Percentiles rank a stretch among this genome's conserved stretches.
phyloP scores from a whole-genome alignment of 2,329 filamentous ascomycete species.

The Nectriaceae sp. region DNA sequence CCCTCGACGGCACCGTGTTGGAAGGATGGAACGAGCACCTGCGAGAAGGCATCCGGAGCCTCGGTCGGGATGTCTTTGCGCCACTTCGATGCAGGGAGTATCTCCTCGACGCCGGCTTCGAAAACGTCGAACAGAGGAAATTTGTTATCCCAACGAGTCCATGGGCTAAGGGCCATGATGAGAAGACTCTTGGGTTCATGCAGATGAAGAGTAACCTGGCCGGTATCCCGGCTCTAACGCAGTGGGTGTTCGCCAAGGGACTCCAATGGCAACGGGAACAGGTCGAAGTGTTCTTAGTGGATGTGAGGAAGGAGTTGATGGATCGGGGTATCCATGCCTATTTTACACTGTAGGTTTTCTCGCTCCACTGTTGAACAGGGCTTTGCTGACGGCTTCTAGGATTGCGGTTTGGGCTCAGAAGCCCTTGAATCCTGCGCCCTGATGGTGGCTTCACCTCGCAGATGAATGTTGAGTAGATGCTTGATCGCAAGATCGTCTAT shows the following conservation, averaged over 20 bases:
- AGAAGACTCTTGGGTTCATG: slow-evolving; percentile 14
- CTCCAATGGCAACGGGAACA: slow-evolving; percentile 13
- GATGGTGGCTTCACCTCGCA: no score
- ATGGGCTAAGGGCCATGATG: slow-evolving; percentile 15
- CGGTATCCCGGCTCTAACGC: slow-evolving; percentile 4
- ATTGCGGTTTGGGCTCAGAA: not conserved
- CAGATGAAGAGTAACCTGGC: slow-evolving; percentile 9
- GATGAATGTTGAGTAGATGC: no score
- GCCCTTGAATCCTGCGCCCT: not conserved
- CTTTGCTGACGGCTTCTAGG: not conserved
- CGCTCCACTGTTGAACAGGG: not conserved
- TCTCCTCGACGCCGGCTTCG: slow-evolving; percentile 9
- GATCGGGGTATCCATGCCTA: slow-evolving; percentile 14
- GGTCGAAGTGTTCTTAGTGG: slow-evolving; percentile 7
- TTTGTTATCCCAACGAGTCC: slow-evolving; percentile 16
- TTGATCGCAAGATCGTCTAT: no score
- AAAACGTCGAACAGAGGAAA: not conserved
- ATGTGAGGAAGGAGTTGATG: slow-evolving; percentile 12
- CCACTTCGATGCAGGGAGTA: not conserved
- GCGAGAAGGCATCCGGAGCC: not conserved
- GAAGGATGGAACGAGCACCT: slow-evolving; percentile 4
- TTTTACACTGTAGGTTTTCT: slow-evolving; percentile 13
- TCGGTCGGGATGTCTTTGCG: not conserved
- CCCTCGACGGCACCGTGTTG: slow-evolving; percentile 7
- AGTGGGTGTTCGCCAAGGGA: slow-evolving; percentile 11